Percentiles rank a stretch among this genome's conserved stretches.
These are phyloP conservation scores for Coniferiporia weirii DNA, from an alignment of 1,284 basidiomycete species.

Conservation along the genomic window DNA sequence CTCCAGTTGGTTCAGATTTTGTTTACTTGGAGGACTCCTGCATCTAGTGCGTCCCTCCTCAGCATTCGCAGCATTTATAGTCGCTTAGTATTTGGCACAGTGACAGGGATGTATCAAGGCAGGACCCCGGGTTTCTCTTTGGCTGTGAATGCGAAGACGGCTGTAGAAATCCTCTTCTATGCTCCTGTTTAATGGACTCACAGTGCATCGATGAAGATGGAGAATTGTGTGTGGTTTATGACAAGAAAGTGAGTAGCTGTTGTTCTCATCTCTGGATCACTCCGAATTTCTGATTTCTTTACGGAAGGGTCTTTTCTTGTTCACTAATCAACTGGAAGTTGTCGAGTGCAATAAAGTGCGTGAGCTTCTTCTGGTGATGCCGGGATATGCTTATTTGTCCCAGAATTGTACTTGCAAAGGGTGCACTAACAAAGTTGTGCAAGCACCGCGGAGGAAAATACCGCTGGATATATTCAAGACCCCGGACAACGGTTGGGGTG, in stretches of 20 bases:
- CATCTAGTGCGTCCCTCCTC: conserved; percentile 6
- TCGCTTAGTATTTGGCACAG: not conserved
- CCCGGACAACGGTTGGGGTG: conserved; percentile 49
- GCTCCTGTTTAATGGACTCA: conserved; percentile 7
- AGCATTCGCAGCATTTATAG: not conserved
- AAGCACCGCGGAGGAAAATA: conserved; percentile 38
- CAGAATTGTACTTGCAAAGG: conserved; percentile 42
- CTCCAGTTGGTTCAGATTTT: not conserved
- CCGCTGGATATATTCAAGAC: conserved; percentile 56
- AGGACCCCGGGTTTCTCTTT: not conserved
- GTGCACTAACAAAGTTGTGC: conserved; percentile 51
- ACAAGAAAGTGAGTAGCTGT: conserved; percentile 1
- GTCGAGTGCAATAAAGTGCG: conserved; percentile 57
- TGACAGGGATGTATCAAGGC: not conserved
- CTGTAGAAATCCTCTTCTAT: not conserved
- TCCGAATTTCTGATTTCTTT: not conserved
- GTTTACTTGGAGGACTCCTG: conserved; percentile 7
- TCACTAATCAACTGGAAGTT: conserved; percentile 43
- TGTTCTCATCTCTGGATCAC: not conserved
- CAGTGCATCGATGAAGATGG: conserved; percentile 1
- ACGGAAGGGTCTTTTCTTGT: conserved; percentile 44
- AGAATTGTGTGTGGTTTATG: not conserved
- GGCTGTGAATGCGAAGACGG: conserved; percentile 8
- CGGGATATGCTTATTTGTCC: not conserved
- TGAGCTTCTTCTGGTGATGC: not conserved